These are phyloP conservation scores for Salix exigua DNA, from an alignment of 345 rosid species.

Conservation along the genomic window DNA sequence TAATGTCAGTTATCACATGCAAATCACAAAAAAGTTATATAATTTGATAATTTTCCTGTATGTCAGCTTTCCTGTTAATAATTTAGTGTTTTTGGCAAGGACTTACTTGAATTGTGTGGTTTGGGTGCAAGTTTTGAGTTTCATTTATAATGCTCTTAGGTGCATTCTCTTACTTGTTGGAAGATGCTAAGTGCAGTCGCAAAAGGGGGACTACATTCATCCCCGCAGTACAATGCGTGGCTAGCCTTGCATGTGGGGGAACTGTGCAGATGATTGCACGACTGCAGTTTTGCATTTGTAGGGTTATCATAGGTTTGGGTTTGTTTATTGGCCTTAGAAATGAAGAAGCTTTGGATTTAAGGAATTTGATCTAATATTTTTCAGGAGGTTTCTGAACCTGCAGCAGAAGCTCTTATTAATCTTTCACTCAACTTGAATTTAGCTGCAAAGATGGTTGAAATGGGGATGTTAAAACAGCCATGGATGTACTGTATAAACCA, in stretches of 20 bases:
- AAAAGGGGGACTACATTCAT: not conserved
- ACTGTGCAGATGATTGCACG: not conserved
- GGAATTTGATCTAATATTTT: conserved; percentile 5
- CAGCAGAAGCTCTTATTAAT: conserved; percentile 82
- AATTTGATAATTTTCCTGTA: not conserved
- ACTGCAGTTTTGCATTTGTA: not conserved
- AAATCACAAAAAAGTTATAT: not conserved
- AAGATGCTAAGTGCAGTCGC: not conserved
- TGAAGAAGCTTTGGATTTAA: not conserved
- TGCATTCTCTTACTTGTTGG: not conserved
- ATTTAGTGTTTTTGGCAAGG: not conserved
- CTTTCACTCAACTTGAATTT: conserved; percentile 68
- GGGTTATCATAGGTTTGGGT: not conserved
- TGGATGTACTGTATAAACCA: conserved; percentile 72
- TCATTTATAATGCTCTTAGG: not conserved
- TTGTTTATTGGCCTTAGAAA: not conserved
- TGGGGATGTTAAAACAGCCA: conserved; percentile 57
- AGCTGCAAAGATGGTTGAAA: conserved; percentile 60
- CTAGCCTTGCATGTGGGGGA: not conserved
- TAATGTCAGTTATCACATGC: not conserved
- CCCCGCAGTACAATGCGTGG: not conserved
- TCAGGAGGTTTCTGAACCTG: conserved; percentile 87
- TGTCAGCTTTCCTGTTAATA: not conserved
- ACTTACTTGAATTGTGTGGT: not conserved
- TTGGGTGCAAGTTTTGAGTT: not conserved